Evolutionary conservation across 148 eudicot genomes (phyloP).

Genomic region (Arbutus unedo): DNA sequence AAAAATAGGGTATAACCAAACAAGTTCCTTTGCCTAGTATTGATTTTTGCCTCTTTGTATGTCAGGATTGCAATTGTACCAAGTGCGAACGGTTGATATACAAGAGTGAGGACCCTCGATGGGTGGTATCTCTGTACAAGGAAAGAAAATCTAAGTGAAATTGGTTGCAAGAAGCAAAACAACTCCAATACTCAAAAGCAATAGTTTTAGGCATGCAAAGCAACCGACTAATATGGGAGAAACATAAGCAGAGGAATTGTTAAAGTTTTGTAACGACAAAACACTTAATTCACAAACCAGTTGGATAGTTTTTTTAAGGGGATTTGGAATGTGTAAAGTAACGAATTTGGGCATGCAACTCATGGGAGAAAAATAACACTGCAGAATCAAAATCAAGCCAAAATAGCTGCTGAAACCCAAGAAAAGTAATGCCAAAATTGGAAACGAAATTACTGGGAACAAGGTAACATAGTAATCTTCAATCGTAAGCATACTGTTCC

Average conservation of each 20-base stretch:
- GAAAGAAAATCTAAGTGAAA: background rate
- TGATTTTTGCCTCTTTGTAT: constrained; percentile 40
- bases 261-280: background rate
- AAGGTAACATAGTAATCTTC: constrained; percentile 35
- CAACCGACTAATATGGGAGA: no score
- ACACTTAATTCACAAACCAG: background rate
- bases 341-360: background rate
- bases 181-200: background rate
- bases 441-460: constrained; percentile 31
- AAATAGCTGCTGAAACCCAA: background rate
- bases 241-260: no score
- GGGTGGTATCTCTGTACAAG: constrained; percentile 40
- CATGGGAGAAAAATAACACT: background rate
- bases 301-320: background rate
- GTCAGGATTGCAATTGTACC: constrained; percentile 29
- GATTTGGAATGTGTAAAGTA: background rate
- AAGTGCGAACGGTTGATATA: constrained; percentile 48
- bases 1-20: constrained; percentile 39
- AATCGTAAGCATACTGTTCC: constrained; percentile 48
- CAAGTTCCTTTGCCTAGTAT: constrained; percentile 42
- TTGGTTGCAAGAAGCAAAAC: background rate
- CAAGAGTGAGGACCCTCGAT: constrained; percentile 40
- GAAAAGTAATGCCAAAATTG: background rate
- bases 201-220: background rate
- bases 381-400: background rate